Evolutionary conservation across 2,329 filamentous ascomycete genomes (phyloP).

Genomic region (Epichloe sylvatica): DNA sequence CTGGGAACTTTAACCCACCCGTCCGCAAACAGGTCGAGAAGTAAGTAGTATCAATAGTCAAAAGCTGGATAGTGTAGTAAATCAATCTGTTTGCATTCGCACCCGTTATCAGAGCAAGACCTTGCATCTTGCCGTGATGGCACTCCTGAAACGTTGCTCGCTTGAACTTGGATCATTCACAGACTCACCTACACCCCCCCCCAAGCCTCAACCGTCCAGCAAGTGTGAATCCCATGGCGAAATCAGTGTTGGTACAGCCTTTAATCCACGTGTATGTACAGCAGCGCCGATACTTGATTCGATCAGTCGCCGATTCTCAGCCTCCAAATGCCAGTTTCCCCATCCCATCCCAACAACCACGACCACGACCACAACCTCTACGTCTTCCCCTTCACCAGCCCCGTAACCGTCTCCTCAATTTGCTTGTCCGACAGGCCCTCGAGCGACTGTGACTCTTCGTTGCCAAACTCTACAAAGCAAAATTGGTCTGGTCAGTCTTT

Average conservation of each 20-base stretch:
- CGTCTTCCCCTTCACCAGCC: conserved; percentile 31
- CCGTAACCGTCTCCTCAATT: conserved; percentile 44
- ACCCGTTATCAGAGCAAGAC: background rate
- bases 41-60: background rate
- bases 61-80: background rate
- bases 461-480: conserved; percentile 33
- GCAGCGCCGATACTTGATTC: background rate
- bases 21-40: too few relatives aligned
- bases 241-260: background rate
- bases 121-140: too few relatives aligned
- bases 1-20: too few relatives aligned
- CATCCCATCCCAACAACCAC: background rate
- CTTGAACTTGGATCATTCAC: too few relatives aligned
- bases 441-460: conserved; percentile 43
- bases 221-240: background rate
- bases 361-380: background rate
- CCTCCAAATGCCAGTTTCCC: background rate
- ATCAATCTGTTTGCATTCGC: background rate
- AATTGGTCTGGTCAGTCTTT: background rate
- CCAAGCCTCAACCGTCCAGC: too few relatives aligned
- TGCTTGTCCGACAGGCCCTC: conserved; percentile 47
- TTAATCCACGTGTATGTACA: background rate
- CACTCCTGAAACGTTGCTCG: too few relatives aligned
- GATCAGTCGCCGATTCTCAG: background rate
- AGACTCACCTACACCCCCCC: too few relatives aligned